Conservation (phyloP, 306 rosid genomes). For the Sechiopsis laciniata region DNA sequence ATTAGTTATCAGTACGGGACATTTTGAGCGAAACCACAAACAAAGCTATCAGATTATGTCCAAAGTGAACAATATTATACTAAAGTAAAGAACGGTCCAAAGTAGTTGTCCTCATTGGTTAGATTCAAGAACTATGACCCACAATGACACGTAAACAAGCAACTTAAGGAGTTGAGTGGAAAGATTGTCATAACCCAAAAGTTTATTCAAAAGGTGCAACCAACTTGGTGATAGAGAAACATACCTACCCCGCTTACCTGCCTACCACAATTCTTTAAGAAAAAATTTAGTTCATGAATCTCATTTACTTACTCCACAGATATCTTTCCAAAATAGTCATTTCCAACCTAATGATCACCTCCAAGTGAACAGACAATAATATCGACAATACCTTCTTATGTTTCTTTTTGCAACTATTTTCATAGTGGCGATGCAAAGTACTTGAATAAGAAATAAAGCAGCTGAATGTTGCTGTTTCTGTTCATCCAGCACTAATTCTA, state of each 20-base stretch:
- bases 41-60: no score
- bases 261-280: slow-evolving; percentile 6
- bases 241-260: slow-evolving; percentile 13
- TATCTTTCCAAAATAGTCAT: background rate
- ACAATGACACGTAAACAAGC: slow-evolving; percentile 2
- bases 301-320: slow-evolving; percentile 11
- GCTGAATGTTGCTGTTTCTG: background rate
- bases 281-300: background rate
- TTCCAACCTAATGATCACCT: slow-evolving; percentile 16
- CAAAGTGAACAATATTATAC: no score
- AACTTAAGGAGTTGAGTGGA: background rate
- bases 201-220: slow-evolving; percentile 17
- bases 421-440: background rate
- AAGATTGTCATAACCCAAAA: background rate
- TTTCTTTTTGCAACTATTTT: background rate
- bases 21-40: no score
- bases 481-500: background rate
- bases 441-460: slow-evolving; percentile 2
- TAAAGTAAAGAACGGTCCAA: no score
- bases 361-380: background rate
- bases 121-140: background rate
- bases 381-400: background rate
- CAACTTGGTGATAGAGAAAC: slow-evolving; percentile 20
- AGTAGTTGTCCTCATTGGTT: no score
- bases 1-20: no score